Evolutionary conservation across 192 early-diverging fungal species (phyloP).

Genomic region (Linnemannia exigua): DNA sequence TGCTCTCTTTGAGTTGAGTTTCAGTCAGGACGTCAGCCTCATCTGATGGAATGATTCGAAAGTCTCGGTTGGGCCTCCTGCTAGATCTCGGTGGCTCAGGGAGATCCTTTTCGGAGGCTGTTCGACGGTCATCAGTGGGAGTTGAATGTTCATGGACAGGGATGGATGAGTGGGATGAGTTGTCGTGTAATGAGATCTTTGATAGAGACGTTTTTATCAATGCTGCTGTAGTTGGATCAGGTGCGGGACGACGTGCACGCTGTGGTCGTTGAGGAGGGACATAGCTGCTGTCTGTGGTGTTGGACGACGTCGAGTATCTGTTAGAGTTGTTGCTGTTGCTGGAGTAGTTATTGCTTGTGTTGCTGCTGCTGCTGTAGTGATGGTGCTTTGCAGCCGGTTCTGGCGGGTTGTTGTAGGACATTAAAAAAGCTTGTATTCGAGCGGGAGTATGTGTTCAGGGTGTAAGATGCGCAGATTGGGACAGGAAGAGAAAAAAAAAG

Average conservation of each 20-base stretch:
- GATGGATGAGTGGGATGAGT: neutral
- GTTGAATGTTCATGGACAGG: neutral
- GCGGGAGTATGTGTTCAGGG: neutral
- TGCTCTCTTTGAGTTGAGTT: slow-evolving; percentile 15
- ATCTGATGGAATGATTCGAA: slow-evolving; percentile 20
- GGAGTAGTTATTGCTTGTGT: neutral
- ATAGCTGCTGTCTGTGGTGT: neutral
- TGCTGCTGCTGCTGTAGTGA: slow-evolving; percentile 8
- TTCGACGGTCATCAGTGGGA: slow-evolving; percentile 11
- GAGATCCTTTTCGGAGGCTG: slow-evolving; percentile 29
- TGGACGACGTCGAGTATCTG: neutral
- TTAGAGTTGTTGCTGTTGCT: neutral
- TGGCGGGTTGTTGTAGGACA: slow-evolving; percentile 15
- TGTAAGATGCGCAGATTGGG: neutral
- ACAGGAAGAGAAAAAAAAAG: neutral
- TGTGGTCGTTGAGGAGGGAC: slow-evolving; percentile 28
- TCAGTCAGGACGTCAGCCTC: slow-evolving; percentile 26
- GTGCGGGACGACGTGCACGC: slow-evolving; percentile 27
- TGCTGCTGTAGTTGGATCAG: slow-evolving; percentile 4
- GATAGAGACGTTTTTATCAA: slow-evolving; percentile 28
- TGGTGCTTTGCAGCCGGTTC: slow-evolving; percentile 11
- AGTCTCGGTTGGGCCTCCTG: slow-evolving; percentile 33
- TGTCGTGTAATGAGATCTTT: slow-evolving; percentile 34
- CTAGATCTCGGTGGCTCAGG: slow-evolving; percentile 27
- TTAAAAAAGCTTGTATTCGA: slow-evolving; percentile 8